A percentile compares a stretch with the other conserved stretches of the same genome.
Conservation (phyloP, 495 filamentous ascomycete genomes). For the Penicillium psychrofluorescens region DNA sequence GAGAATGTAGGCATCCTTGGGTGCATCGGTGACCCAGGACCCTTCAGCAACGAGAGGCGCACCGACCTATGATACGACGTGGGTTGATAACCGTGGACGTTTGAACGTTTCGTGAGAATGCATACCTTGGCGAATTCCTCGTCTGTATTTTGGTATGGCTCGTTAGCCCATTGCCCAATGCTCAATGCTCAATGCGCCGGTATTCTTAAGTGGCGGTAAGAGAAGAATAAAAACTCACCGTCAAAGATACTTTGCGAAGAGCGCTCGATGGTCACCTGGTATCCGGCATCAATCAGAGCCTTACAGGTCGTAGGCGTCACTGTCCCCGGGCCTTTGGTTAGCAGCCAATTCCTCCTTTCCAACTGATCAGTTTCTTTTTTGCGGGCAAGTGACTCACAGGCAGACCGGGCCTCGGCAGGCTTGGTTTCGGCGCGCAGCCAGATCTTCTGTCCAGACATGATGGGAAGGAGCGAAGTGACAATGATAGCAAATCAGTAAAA, state of each 20-base stretch:
- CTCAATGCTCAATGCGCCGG: background rate
- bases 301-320: constrained; percentile 66
- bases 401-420: constrained; percentile 42
- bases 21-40: constrained; percentile 67
- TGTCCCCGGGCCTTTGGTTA: constrained; percentile 12
- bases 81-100: background rate
- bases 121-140: constrained; percentile 48
- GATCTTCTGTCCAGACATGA: constrained; percentile 39
- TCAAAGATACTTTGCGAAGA: constrained; percentile 79
- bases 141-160: constrained; percentile 14
- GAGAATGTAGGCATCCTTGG: constrained; percentile 74
- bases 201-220: background rate
- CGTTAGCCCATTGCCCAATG: constrained; percentile 4
- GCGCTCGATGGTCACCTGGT: constrained; percentile 75
- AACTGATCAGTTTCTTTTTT: constrained; percentile 1
- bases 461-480: constrained; percentile 7
- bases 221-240: constrained; percentile 33
- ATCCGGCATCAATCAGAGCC: constrained; percentile 75
- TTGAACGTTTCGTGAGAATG: background rate
- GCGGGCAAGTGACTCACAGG: constrained; percentile 24
- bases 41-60: constrained; percentile 73
- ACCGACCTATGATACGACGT: constrained; percentile 40
- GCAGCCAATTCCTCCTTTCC: background rate
- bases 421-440: constrained; percentile 45
- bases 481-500: constrained; percentile 3